Evolutionary conservation across 2,329 filamentous ascomycete species (phyloP).

Genomic region (Pseudocercospora cruenta): DNA sequence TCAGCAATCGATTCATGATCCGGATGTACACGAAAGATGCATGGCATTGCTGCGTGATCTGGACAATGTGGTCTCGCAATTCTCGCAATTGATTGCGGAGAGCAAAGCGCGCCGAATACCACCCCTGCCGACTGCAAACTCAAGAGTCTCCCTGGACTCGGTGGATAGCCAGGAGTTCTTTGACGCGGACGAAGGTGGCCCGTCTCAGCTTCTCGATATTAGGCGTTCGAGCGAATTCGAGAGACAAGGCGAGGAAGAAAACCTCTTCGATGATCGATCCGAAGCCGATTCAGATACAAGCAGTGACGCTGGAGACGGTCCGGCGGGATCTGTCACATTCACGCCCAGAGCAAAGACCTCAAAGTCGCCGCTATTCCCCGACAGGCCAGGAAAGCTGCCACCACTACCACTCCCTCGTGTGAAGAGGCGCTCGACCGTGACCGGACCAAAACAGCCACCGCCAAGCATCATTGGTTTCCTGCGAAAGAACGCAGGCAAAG

Average conservation of each 20-base stretch:
- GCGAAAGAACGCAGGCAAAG: slow-evolving; percentile 97
- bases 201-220: slow-evolving; percentile 74
- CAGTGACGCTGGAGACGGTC: slow-evolving; percentile 58
- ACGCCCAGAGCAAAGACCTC: slow-evolving; percentile 24
- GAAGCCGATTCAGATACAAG: slow-evolving; percentile 66
- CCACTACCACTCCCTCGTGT: slow-evolving; percentile 75
- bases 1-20: slow-evolving; percentile 26
- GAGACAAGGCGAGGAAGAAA: slow-evolving; percentile 60
- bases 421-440: slow-evolving; percentile 69
- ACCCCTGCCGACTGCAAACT: slow-evolving; percentile 46
- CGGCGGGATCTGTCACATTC: slow-evolving; percentile 26
- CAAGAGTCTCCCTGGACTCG: slow-evolving; percentile 77
- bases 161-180: slow-evolving; percentile 88
- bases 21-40: slow-evolving; percentile 76
- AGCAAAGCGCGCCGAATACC: slow-evolving; percentile 75
- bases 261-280: slow-evolving; percentile 51
- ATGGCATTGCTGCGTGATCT: slow-evolving; percentile 81
- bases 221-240: slow-evolving; percentile 72
- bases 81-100: slow-evolving; percentile 73
- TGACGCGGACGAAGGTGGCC: slow-evolving; percentile 71
- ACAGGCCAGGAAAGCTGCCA: slow-evolving; percentile 72
- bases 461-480: slow-evolving; percentile 93
- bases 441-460: slow-evolving; percentile 74
- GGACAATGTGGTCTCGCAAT: slow-evolving; percentile 80
- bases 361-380: slow-evolving; percentile 64